Percentiles rank a stretch among this genome's conserved stretches.
These are phyloP conservation scores for Aspergillus sclerotiicarbonarius DNA, from an alignment of 495 filamentous ascomycete genomes.

Conservation along the genomic window DNA sequence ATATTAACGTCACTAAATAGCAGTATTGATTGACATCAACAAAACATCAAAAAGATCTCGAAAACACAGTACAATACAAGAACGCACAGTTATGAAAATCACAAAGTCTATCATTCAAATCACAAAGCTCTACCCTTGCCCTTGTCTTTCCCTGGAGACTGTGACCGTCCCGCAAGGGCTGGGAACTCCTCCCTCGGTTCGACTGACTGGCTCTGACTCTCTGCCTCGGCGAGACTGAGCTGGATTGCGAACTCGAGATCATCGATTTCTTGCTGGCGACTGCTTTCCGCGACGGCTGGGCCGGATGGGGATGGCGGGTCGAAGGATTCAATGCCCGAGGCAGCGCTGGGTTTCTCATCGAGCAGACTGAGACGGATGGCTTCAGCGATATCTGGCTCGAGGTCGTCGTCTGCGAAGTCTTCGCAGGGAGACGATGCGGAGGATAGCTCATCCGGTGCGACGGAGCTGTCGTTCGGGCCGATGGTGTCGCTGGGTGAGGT, in stretches of 20 bases:
- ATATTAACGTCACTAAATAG: too few species aligned
- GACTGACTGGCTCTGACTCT: conserved; percentile 31
- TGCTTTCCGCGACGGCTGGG: conserved; percentile 30
- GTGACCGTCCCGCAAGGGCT: conserved; percentile 42
- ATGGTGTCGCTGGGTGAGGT: conserved; percentile 42
- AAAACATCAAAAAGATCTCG: too few species aligned
- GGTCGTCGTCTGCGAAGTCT: conserved; percentile 47
- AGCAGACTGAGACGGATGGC: conserved; percentile 77
- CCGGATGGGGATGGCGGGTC: conserved; percentile 36
- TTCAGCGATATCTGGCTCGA: conserved; percentile 74
- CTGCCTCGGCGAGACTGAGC: conserved; percentile 71
- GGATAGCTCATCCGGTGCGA: conserved; percentile 48
- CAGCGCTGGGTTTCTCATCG: conserved; percentile 35
- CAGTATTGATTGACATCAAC: too few species aligned
- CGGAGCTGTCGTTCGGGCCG: conserved; percentile 46
- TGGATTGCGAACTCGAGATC: conserved; percentile 83
- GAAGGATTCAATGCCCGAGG: conserved; percentile 4
- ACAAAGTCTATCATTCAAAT: neutral
- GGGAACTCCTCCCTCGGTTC: conserved; percentile 56
- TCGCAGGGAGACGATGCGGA: conserved; percentile 41
- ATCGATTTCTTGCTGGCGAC: conserved; percentile 54
- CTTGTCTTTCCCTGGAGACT: conserved; percentile 39
- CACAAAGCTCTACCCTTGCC: conserved; percentile 48
- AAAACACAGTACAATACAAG: neutral
- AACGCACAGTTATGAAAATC: neutral